phyloP scores from a whole-genome alignment of 2,329 filamentous ascomycete genomes.

The Exophiala xenobiotica region DNA sequence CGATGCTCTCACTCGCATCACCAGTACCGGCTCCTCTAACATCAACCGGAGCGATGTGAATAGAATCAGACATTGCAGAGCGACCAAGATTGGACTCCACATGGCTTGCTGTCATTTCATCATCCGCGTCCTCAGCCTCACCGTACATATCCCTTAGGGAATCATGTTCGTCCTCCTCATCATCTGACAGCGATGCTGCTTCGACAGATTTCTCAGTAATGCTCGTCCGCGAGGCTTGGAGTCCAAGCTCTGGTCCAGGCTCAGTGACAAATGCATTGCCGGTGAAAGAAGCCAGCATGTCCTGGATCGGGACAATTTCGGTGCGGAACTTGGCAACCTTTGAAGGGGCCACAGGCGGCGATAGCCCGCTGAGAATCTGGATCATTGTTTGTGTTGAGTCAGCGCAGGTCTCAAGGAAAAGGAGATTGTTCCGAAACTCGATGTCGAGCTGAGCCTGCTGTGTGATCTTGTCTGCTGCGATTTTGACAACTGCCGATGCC shows the following conservation, averaged over 20 bases:
- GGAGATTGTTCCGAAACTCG: conserved; percentile 78
- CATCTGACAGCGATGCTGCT: too few relatives aligned
- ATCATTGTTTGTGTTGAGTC: conserved; percentile 95
- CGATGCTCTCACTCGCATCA: conserved; percentile 30
- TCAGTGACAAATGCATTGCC: conserved; percentile 70
- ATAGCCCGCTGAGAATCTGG: conserved; percentile 72
- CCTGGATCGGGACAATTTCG: conserved; percentile 77
- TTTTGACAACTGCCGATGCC: conserved; percentile 66
- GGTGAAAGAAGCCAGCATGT: conserved; percentile 86
- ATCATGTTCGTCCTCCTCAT: conserved; percentile 40
- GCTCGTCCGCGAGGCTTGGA: conserved; percentile 22
- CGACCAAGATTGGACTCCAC: conserved; percentile 40
- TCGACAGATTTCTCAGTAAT: background rate
- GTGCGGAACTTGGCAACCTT: conserved; percentile 84
- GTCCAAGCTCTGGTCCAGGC: conserved; percentile 30
- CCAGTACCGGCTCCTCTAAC: conserved; percentile 53
- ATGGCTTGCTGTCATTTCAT: conserved; percentile 30
- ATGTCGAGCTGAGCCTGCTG: conserved; percentile 70
- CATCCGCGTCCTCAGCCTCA: conserved; percentile 41
- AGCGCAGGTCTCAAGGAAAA: conserved; percentile 91
- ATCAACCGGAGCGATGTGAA: conserved; percentile 46
- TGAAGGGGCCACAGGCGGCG: conserved; percentile 78
- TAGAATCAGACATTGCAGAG: conserved; percentile 36
- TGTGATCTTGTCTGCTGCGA: conserved; percentile 56
- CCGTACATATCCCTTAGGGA: conserved; percentile 32